Conservation (phyloP, 2,329 filamentous ascomycete species). For the Thermothelomyces thermophilus region DNA sequence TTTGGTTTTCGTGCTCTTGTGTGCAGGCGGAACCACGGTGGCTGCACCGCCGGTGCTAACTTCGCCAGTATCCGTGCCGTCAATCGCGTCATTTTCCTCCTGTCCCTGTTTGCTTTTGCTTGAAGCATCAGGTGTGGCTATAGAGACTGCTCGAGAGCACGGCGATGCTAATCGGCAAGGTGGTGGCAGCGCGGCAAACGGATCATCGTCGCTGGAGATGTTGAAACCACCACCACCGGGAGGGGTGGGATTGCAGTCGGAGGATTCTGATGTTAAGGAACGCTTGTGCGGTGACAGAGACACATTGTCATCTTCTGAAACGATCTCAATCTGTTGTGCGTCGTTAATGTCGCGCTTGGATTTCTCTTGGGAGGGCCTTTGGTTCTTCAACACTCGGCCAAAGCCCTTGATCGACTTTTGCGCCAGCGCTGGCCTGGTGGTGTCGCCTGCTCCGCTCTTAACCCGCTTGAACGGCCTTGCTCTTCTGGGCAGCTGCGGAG, state of each 20-base stretch:
- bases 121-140: neutral
- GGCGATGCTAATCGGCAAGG: neutral
- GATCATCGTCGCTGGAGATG: conserved; percentile 1
- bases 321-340: conserved; percentile 3
- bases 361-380: neutral
- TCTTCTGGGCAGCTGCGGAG: neutral
- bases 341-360: neutral
- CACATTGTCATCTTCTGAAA: conserved; percentile 6
- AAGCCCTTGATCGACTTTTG: conserved; percentile 15
- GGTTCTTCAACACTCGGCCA: conserved; percentile 7
- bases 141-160: neutral
- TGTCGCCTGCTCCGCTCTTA: conserved; percentile 18
- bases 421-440: neutral
- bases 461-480: conserved; percentile 18
- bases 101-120: neutral
- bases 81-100: neutral
- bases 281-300: neutral
- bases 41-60: neutral
- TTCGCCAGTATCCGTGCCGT: neutral
- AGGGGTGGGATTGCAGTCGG: neutral
- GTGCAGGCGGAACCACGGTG: neutral
- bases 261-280: neutral
- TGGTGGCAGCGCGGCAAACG: conserved; percentile 1
- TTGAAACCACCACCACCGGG: neutral
- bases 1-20: conserved; percentile 16